Evolutionary conservation across 495 filamentous ascomycete species (phyloP).

Genomic region (Paragyromitra xinjiangensis): DNA sequence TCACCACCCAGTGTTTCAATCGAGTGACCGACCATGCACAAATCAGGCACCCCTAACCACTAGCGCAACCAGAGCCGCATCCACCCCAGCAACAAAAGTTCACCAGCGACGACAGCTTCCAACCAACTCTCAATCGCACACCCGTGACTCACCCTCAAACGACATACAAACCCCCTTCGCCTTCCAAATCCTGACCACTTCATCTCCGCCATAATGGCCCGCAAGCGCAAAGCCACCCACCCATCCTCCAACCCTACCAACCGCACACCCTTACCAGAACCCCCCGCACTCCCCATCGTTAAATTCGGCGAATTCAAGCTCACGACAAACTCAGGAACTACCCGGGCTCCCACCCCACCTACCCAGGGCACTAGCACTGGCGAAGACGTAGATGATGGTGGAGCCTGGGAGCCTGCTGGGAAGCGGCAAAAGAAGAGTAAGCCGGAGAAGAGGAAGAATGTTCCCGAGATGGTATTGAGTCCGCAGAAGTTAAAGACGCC

Average conservation of each 20-base stretch:
- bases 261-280: background rate
- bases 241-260: no score
- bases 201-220: constrained; percentile 5
- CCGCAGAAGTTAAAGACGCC: constrained; percentile 73
- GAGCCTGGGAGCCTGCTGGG: constrained; percentile 41
- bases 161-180: no score
- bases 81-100: background rate
- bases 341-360: constrained; percentile 20
- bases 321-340: constrained; percentile 31
- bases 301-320: constrained; percentile 51
- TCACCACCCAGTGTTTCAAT: background rate
- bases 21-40: constrained; percentile 32
- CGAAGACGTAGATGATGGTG: constrained; percentile 20
- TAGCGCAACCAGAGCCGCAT: constrained; percentile 17
- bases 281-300: constrained; percentile 32
- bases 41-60: constrained; percentile 12
- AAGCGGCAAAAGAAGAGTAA: constrained; percentile 53
- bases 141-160: no score
- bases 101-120: constrained; percentile 2
- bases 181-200: no score
- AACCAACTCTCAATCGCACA: background rate
- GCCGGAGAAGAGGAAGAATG: constrained; percentile 62
- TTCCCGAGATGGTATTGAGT: constrained; percentile 76
- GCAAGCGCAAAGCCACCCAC: constrained; percentile 29
- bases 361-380: background rate